Base-by-base conservation (phyloP, 1,284 basidiomycete genomes). In the Pseudozyma tsukubaensis region DNA sequence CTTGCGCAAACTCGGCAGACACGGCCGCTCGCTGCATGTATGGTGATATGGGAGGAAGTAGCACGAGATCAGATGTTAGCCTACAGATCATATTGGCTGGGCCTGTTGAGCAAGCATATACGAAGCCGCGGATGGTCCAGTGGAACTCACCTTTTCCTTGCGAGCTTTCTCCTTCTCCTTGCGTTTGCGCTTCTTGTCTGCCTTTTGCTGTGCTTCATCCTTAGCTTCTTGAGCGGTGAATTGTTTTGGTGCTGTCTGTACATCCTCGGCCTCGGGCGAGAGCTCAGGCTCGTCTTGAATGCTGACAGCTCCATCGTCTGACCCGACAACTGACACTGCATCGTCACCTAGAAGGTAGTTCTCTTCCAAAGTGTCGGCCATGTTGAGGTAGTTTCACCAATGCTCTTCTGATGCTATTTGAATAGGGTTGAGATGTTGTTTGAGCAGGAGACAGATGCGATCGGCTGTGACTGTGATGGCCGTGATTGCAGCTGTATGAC, bases 331-430 rank as follows among this genome's bases (percentile, higher is more conserved):
- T 8, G 74, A 77, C 5, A 14, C 54, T 32, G 60, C 59, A 37
- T 74, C 63, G n/a, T 78, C 77, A n/a, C 78, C 79, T 5, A 81
- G 40, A 34, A 76, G 54, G 19, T 77, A 73, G 34, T 79, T 78
- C 55, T 81, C 77, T 54, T 79, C 75, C 42, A 81, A 40, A 7
- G 74, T 75, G 65, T 81, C 79, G 2, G 70, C 79, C 79, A 81
- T 81, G 8, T 70, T 70, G 48, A 34, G 10, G 19, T 43, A 2
- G 1, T 16, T 18, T 43, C 42, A 43, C 16, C 14, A 18, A 16
- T 18, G 42, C n/a, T 43, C n/a, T 14, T 7, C 16, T 43, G 42
- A 18, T 40, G 43, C 14, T 43, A 21, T 14, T 24, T 10, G 24
- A 32, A 29, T 29, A 29, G 6, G 24, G 24, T 14, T 11, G 45